Evolutionary conservation across 805 yeast genomes (phyloP), one percentile per base, ranked within the genome.

Genomic region (Starmerella asiatica): DNA sequence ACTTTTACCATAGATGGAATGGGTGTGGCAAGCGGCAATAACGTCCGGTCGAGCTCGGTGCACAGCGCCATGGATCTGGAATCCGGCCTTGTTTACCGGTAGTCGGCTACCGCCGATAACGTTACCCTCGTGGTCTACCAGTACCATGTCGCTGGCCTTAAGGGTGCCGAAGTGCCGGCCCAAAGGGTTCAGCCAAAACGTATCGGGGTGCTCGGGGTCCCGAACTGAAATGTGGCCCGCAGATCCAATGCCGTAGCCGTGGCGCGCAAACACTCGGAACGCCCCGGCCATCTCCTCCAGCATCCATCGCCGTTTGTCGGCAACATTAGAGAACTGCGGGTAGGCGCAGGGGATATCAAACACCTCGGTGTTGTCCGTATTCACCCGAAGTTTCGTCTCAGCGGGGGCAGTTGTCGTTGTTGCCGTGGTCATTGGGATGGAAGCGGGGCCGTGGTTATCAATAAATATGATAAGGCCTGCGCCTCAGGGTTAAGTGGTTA

Each of bases 151-250:
- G 16, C 71, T 62, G 21, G 75, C 79, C 48, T 64, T 70, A 54
- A 76, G 60, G 32, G 70, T 54, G 17, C 71, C 67, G 57, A 79
- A 83, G 58, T 83, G 94, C 48, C 67, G 69, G n/a, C 79, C 88
- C 47, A 83, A 63, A 4, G 94, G 94, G 60, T 83, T 83, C 56
- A 83, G 80, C 94, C 94, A 83, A 57, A 83, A 83, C 3, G 88
- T 79, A 34, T 65, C 57, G n/a, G 79, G 79, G 47, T 77, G 74
- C 32, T 79, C 74, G 3, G 94, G 94, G 54, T 83, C 94, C 50
- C 91, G 69, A 11, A 83, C 69, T 7, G 91, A 78, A 42, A 83
- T 82, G 56, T 83, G 94, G 18, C 94, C 94, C 0, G 93, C 84
- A 17, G 74, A 58, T 14, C 93, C 94, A 56, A 80, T 84, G 15